Evolutionary conservation across 352 stramenopile species (phyloP), one percentile per base, ranked within the genome.

Genomic region (Phytophthora melonis): DNA sequence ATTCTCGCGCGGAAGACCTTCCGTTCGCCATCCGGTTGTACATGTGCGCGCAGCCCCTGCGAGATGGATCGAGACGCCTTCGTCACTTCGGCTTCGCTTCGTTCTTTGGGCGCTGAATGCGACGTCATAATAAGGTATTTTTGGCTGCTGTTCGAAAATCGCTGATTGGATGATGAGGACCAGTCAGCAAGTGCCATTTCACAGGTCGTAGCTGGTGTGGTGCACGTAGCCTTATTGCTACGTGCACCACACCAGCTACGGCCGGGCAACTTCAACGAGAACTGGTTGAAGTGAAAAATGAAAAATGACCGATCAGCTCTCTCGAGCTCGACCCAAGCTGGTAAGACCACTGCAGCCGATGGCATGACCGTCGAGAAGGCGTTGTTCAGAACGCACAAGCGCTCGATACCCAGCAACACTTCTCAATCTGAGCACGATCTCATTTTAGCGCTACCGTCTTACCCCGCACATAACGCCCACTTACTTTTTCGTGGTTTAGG

Each of bases 11-110:
- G 70, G 71, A 79, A 3, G 80, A 66, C 73, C 66, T 81, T 34
- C 74, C 64, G 66, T 82, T 87, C 70, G 87, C 86, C 86, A 93
- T 93, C 71, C 88, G 82, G 58, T 95, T 95, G 81, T 95, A 92
- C 88, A 95, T 95, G 70, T 80, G 23, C 30, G 55, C 43, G 19
- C 34, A 53, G 60, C 41, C 55, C n/a, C 10, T 34, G 23, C 57
- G 61, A 36, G 34, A 47, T 62, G 41, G 25, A 19, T 41, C 34
- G 16, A 41, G 9, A 41, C 21, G 25, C 50, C 18, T 58, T 13
- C 50, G 41, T 60, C 32, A 59, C 63, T 18, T 60, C 47, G 3
- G 14, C 45, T 61, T 41, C 45, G 27, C 50, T 25, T 58, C 23
- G 50, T 58, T 11, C 52, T 73, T 68, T 41, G 9, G 36, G 5